Evolutionary conservation across 1,284 basidiomycete genomes (phyloP).

Genomic region (Phellopilus nigrolimitatus): DNA sequence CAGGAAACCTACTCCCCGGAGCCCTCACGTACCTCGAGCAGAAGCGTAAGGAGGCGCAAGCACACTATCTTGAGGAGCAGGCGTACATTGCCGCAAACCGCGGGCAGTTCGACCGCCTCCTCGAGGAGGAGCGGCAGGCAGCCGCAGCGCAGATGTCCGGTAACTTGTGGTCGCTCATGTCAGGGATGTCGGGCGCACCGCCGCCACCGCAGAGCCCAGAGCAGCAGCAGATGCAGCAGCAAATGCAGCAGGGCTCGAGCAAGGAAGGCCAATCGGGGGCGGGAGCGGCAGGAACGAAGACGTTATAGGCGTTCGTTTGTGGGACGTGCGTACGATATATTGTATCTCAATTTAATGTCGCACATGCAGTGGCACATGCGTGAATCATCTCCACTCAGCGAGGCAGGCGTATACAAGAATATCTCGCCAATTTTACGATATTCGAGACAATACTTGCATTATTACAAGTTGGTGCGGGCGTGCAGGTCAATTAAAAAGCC

Average conservation of each 20-base stretch:
- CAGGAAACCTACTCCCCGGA: conserved; percentile 35
- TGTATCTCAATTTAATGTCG: too few species aligned
- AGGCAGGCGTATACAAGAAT: too few species aligned
- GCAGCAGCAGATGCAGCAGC: not conserved
- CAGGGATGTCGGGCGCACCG: conserved; percentile 25
- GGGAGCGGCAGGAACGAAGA: too few species aligned
- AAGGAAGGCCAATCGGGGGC: too few species aligned
- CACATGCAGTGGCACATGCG: too few species aligned
- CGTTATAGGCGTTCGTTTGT: too few species aligned
- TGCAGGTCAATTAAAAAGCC: too few species aligned
- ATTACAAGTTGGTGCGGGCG: too few species aligned
- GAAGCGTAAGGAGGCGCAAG: conserved; percentile 84
- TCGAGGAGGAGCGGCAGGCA: conserved; percentile 80
- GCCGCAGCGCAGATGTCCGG: conserved; percentile 60
- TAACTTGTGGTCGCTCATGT: conserved; percentile 38
- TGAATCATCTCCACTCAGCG: too few species aligned
- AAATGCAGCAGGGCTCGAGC: not conserved
- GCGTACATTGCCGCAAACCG: conserved; percentile 83
- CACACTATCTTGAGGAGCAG: conserved; percentile 81
- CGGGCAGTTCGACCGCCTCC: conserved; percentile 71
- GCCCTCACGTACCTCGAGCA: conserved; percentile 87
- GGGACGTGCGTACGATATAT: too few species aligned
- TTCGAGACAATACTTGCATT: too few species aligned
- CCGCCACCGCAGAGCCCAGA: conserved; percentile 18
- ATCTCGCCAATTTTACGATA: too few species aligned